Base-by-base conservation (phyloP, 176 grass and related monocot species). In the sorghum (Sorghum bicolor) region DNA sequence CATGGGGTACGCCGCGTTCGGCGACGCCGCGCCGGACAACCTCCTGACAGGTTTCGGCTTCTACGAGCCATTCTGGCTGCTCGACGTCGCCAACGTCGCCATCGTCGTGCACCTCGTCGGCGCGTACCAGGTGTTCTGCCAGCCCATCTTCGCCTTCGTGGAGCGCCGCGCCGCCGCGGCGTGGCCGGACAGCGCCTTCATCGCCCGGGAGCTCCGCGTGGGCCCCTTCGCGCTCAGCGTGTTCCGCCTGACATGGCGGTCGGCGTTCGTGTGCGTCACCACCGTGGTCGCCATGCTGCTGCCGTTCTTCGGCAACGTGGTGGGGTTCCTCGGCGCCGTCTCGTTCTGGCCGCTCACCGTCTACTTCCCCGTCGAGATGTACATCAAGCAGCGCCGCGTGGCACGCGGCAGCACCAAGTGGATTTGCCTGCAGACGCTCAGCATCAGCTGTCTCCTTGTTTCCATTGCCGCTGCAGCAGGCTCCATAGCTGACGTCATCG, bases 301-400 rank as follows among this genome's bases (percentile, higher is more conserved):
- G 5, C 95, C 95, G 5, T 98, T 98, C 87, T 98, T 98, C 87
- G 94, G 89, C 28, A 86, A 93, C 70, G 84, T 98, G 0, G 89
- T 93, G 2, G 90, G 92, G 0, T 86, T 98, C 71, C 90, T 98
- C 30, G 95, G 95, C 26, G 95, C 95, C 32, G 77, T 98, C 61
- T 88, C 88, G 7, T 97, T 97, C 89, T 93, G 91, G 93, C 91
- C 94, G 78, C 89, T 81, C 66, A 75, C 33, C 20, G 88, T 95
- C 43, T 92, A 90, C 86, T 92, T 95, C 58, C 90, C 93, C 5
- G 48, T 92, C 15, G 86, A 95, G 80, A 95, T 95, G 93, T 90
- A 95, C 90, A 88, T 95, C 62, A 80, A 31, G 50, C 88, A 95
- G 64, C 86, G 83, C 11, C 67, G 34, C 45, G 79, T 97, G 45